A percentile compares a stretch with the other conserved stretches of the same genome.
phyloP scores from a whole-genome alignment of 345 rosid genomes.

The Abelmoschus esculentus region DNA sequence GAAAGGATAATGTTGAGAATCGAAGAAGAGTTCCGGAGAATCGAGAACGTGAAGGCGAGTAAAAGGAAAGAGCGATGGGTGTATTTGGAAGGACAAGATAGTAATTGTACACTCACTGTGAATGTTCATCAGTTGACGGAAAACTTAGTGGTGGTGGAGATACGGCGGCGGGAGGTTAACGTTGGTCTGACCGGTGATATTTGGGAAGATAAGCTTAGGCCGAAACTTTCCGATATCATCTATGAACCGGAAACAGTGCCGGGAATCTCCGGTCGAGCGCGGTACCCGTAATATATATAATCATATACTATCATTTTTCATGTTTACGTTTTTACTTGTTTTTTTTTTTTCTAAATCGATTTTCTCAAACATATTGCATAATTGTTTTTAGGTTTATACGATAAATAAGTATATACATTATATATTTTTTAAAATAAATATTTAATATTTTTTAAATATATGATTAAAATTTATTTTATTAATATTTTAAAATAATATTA shows the following conservation, averaged over 20 bases:
- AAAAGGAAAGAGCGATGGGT: constrained; percentile 31
- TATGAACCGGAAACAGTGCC: constrained; percentile 24
- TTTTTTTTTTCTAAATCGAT: too few species aligned
- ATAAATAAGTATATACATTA: too few species aligned
- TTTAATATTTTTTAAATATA: too few species aligned
- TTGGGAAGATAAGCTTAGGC: constrained; percentile 49
- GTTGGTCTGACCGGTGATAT: constrained; percentile 20
- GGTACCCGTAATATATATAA: neutral
- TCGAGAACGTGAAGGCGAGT: constrained; percentile 28
- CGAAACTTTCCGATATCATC: constrained; percentile 30
- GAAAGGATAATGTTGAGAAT: constrained; percentile 39
- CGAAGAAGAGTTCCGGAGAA: constrained; percentile 28
- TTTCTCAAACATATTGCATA: too few species aligned
- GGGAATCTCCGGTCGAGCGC: neutral
- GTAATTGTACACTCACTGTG: constrained; percentile 34
- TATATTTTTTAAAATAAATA: too few species aligned
- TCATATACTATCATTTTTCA: neutral
- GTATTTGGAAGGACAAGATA: constrained; percentile 46
- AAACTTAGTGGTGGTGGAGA: constrained; percentile 51
- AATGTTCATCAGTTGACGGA: constrained; percentile 57
- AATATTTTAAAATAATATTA: too few species aligned
- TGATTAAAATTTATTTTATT: too few species aligned
- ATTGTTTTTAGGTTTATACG: too few species aligned
- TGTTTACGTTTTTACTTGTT: neutral
- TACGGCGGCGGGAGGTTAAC: constrained; percentile 29